Evolutionary conservation across 768 basidiomycete species (phyloP).

Genomic region (Gyrodon lividus): DNA sequence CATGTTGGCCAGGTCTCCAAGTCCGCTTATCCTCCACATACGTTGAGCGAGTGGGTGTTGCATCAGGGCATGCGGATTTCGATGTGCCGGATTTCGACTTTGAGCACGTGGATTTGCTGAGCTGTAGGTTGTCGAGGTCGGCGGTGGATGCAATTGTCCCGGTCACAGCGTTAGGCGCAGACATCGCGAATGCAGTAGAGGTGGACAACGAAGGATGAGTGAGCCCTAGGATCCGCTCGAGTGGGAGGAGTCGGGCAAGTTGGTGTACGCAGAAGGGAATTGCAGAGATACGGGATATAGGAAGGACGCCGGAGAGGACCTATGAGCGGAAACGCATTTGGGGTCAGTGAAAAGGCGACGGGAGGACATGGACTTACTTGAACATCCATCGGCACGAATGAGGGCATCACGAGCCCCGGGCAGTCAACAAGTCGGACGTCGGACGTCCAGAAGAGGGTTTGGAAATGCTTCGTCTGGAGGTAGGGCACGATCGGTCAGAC

Average conservation of each 20-base stretch:
- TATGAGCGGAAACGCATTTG: constrained; percentile 21
- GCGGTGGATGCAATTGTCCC: background rate
- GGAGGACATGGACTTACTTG: constrained; percentile 46
- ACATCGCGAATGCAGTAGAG: constrained; percentile 7
- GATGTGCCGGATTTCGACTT: constrained; percentile 1
- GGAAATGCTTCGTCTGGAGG: constrained; percentile 86
- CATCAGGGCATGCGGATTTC: background rate
- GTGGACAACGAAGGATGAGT: constrained; percentile 43
- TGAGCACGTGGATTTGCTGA: background rate
- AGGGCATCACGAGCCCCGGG: constrained; percentile 92
- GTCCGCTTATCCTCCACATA: constrained; percentile 67
- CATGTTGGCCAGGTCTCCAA: constrained; percentile 57
- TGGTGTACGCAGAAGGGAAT: constrained; percentile 81
- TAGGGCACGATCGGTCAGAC: background rate
- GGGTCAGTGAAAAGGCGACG: background rate
- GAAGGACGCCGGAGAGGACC: constrained; percentile 70
- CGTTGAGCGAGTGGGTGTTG: constrained; percentile 20
- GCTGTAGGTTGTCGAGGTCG: background rate
- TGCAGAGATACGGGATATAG: constrained; percentile 82
- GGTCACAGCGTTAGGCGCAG: background rate
- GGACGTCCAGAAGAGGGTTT: constrained; percentile 87
- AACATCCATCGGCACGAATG: constrained; percentile 75
- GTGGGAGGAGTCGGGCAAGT: constrained; percentile 64
- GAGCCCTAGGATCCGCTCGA: constrained; percentile 70
- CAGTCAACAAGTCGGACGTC: constrained; percentile 92